phyloP scores from a whole-genome alignment of 139 green algal genomes.

The Pedinophyceae sp. region DNA sequence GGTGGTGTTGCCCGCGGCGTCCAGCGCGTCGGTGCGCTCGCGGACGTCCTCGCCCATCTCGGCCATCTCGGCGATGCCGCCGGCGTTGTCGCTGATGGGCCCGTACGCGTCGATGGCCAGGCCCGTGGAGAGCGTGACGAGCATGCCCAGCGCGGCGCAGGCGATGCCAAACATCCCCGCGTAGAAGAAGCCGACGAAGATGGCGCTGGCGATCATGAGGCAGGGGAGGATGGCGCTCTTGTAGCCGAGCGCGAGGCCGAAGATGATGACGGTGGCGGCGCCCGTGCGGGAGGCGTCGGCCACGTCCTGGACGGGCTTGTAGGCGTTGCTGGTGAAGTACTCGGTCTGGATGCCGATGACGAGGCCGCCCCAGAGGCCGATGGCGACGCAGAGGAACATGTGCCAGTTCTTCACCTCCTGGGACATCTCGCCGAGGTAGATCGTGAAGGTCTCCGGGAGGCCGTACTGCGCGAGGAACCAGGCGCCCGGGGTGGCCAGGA shows the following conservation, averaged over 20 bases:
- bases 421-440: conserved; percentile 25
- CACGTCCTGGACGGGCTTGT: conserved; percentile 60
- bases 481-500: conserved; percentile 66
- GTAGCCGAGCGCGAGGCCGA: conserved; percentile 94
- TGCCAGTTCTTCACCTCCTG: conserved; percentile 70
- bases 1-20: conserved; percentile 96
- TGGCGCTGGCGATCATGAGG: conserved; percentile 69
- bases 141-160: conserved; percentile 88
- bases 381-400: conserved; percentile 82
- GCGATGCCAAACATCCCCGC: conserved; percentile 91
- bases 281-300: conserved; percentile 88
- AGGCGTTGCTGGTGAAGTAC: conserved; percentile 94
- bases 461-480: conserved; percentile 13
- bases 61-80: conserved; percentile 95
- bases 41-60: conserved; percentile 94
- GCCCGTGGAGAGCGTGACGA: conserved; percentile 78
- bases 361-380: conserved; percentile 87
- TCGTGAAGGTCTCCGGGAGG: conserved; percentile 45
- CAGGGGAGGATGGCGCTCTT: conserved; percentile 85
- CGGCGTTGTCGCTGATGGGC: conserved; percentile 90
- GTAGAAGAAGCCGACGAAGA: conserved; percentile 73
- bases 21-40: conserved; percentile 89
- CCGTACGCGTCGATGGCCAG: conserved; percentile 94
- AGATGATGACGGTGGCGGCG: conserved; percentile 95
- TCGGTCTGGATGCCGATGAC: conserved; percentile 91